Percentiles rank a stretch among this genome's conserved stretches.
Conservation (phyloP, 305 asterid species). For the Stenogyne calaminthoides region DNA sequence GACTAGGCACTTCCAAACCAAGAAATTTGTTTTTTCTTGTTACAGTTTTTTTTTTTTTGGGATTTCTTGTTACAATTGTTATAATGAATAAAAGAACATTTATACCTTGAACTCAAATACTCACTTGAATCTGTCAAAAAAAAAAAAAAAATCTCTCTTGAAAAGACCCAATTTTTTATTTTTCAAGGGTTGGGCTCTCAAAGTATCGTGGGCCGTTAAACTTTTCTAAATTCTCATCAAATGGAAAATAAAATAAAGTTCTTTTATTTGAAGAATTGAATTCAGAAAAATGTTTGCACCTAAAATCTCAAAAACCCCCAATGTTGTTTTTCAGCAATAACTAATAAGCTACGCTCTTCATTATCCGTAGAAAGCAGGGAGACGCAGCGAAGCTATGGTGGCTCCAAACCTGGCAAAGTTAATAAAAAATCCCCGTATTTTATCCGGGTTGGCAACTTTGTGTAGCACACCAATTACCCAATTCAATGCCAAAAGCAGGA, state of each 20-base stretch:
- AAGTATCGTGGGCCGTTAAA: no score
- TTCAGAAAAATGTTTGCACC: neutral
- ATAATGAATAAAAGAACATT: no score
- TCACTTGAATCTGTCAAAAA: no score
- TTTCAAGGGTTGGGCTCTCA: no score
- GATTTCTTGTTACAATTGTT: no score
- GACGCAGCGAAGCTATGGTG: slow-evolving; percentile 27
- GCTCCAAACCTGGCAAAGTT: slow-evolving; percentile 36
- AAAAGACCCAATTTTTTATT: no score
- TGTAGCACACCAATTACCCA: slow-evolving; percentile 30
- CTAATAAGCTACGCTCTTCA: neutral
- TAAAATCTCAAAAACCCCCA: slow-evolving; percentile 31
- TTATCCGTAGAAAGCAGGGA: slow-evolving; percentile 17
- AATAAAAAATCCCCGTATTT: slow-evolving; percentile 29
- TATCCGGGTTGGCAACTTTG: slow-evolving; percentile 26
- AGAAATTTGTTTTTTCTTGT: no score
- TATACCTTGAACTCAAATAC: no score
- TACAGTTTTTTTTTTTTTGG: no score
- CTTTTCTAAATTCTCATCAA: no score
- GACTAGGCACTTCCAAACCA: no score
- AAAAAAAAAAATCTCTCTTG: no score
- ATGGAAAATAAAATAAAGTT: neutral
- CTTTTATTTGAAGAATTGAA: neutral
- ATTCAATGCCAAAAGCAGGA: slow-evolving; percentile 29
- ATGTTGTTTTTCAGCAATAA: neutral